These are phyloP conservation scores for Globisporangium rhizosaccharum DNA, from an alignment of 352 stramenopile genomes.

Conservation along the genomic window DNA sequence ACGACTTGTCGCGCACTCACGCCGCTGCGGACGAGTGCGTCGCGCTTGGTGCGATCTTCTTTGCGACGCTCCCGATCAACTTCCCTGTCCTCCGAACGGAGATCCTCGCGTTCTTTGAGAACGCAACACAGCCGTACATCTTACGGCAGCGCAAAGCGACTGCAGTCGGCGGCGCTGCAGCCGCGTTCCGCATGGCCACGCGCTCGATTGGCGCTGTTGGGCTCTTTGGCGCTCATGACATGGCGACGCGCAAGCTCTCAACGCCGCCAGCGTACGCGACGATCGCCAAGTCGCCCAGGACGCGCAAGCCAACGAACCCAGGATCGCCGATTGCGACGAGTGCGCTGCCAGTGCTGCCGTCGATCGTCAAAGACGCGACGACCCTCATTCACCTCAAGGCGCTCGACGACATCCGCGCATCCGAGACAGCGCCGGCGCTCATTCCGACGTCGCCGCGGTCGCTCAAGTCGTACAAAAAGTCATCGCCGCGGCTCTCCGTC, in stretches of 20 bases:
- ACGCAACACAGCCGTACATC: constrained; percentile 48
- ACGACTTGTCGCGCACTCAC: constrained; percentile 25
- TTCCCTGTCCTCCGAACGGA: constrained; percentile 50
- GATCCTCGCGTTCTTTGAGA: constrained; percentile 52
- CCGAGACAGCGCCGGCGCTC: constrained; percentile 24
- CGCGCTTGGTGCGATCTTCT: constrained; percentile 45
- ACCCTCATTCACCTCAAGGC: constrained; percentile 12
- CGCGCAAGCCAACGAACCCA: constrained; percentile 23
- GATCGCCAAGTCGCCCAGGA: constrained; percentile 12
- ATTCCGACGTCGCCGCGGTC: constrained; percentile 31
- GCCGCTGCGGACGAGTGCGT: constrained; percentile 38
- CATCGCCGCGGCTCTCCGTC: constrained; percentile 30
- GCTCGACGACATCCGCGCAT: constrained; percentile 17
- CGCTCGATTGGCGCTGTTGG: constrained; percentile 36
- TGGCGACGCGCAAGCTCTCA: constrained; percentile 24
- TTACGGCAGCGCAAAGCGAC: constrained; percentile 38
- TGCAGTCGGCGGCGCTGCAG: constrained; percentile 8
- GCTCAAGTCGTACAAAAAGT: constrained; percentile 41
- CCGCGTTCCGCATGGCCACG: constrained; percentile 16
- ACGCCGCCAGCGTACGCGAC: constrained; percentile 30
- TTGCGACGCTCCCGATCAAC: constrained; percentile 50
- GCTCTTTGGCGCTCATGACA: constrained; percentile 32
- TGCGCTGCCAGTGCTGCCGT: constrained; percentile 14
- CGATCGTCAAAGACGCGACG: constrained; percentile 13
- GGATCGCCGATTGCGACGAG: neutral